Percentiles rank a stretch among this genome's conserved stretches.
Evolutionary conservation across 345 rosid species (phyloP).

Genomic region (Isatis tinctoria): DNA sequence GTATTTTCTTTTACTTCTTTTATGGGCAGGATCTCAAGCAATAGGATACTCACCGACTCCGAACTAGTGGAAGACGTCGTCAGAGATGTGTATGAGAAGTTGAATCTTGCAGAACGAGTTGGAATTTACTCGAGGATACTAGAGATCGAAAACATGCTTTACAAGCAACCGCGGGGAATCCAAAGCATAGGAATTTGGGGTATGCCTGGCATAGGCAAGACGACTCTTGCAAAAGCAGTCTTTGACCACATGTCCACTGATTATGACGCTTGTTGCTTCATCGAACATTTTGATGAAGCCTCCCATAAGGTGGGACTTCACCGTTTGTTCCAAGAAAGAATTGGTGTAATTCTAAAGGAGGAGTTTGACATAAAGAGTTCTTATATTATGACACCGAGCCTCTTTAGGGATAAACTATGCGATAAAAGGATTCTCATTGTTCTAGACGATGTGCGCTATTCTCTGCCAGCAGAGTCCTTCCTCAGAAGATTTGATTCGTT

Average conservation of each 20-base stretch:
- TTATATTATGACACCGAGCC: neutral
- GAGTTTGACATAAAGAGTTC: neutral
- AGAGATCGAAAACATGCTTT: too few relatives aligned
- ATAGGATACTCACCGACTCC: neutral
- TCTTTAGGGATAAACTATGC: neutral
- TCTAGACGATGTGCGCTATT: neutral
- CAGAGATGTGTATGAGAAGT: too few relatives aligned
- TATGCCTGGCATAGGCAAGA: slow-evolving; percentile 18
- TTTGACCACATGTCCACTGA: neutral
- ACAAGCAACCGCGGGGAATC: neutral
- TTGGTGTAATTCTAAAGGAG: neutral
- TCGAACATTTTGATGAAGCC: neutral
- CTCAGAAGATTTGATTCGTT: neutral
- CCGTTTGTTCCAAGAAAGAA: neutral
- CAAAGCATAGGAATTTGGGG: slow-evolving; percentile 14
- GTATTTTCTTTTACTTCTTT: too few relatives aligned
- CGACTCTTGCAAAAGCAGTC: slow-evolving; percentile 10
- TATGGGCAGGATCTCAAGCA: neutral
- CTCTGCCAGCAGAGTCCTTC: neutral
- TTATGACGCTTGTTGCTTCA: slow-evolving; percentile 5
- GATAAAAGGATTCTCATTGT: neutral
- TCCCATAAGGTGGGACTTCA: neutral
- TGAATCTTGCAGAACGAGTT: too few relatives aligned
- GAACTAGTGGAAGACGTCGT: too few relatives aligned
- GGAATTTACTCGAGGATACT: too few relatives aligned